Conservation (phyloP, 352 stramenopile genomes). For the Thraustochytrium aureum region DNA sequence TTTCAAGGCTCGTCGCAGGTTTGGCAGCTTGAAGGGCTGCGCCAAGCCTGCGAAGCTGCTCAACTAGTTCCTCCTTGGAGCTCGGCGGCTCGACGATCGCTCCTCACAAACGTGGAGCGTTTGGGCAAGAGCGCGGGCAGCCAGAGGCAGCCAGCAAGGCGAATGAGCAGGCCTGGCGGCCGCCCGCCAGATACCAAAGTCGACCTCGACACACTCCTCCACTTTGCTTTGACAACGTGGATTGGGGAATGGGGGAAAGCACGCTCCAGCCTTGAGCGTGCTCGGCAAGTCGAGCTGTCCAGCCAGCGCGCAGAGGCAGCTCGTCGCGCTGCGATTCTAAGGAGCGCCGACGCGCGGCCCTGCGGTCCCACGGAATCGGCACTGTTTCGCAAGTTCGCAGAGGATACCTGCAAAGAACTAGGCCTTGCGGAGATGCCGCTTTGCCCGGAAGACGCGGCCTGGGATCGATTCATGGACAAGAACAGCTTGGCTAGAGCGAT, state of each 20-base stretch:
- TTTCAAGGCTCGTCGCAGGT: background rate
- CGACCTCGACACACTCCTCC: background rate
- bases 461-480: background rate
- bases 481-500: too few relatives aligned
- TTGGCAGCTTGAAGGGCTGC: slow-evolving; percentile 12
- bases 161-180: too few relatives aligned
- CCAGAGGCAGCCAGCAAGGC: too few relatives aligned
- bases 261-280: background rate
- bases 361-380: background rate
- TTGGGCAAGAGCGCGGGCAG: too few relatives aligned
- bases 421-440: background rate
- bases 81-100: background rate
- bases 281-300: background rate
- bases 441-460: background rate
- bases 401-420: background rate
- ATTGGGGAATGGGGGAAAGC: slow-evolving; percentile 4
- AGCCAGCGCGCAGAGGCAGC: background rate
- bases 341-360: background rate
- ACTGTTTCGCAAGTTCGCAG: background rate
- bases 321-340: slow-evolving; percentile 2
- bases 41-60: background rate
- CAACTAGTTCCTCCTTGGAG: slow-evolving; percentile 16
- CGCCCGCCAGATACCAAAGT: background rate
- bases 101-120: background rate
- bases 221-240: slow-evolving; percentile 6